Conservation (phyloP, 768 basidiomycete genomes). For the Psilocybe cyanescens region DNA sequence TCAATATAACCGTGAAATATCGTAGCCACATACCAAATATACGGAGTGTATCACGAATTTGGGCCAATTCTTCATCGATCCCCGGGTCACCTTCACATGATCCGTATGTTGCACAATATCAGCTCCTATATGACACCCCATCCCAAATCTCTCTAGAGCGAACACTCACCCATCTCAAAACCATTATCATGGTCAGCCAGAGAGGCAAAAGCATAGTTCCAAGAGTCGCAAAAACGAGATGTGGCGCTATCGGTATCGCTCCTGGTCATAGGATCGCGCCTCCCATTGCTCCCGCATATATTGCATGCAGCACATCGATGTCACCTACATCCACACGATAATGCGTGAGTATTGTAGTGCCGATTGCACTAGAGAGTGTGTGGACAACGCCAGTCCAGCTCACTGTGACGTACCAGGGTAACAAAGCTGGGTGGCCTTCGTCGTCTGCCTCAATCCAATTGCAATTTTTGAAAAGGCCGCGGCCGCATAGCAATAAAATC, state of each 20-base stretch:
- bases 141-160: conserved; percentile 23
- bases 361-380: conserved; percentile 24
- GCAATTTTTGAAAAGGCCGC: too few species aligned
- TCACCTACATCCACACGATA: conserved; percentile 21
- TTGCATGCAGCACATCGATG: conserved; percentile 27
- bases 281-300: conserved; percentile 28
- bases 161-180: conserved; percentile 21
- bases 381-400: conserved; percentile 5
- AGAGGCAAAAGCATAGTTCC: conserved; percentile 23
- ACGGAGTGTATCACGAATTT: neutral
- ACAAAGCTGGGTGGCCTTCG: neutral
- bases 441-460: neutral
- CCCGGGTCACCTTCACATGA: conserved; percentile 25
- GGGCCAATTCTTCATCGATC: conserved; percentile 20
- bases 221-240: conserved; percentile 12
- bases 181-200: conserved; percentile 23
- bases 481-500: conserved; percentile 1
- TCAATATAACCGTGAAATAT: too few species aligned
- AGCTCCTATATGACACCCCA: conserved; percentile 17
- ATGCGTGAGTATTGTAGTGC: conserved; percentile 20
- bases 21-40: too few species aligned
- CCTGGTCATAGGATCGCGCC: conserved; percentile 23
- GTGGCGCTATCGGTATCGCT: conserved; percentile 10
- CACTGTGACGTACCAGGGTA: conserved; percentile 16
- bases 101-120: conserved; percentile 22